Percentiles rank a stretch among this genome's conserved stretches.
Evolutionary conservation across 805 yeast species (phyloP).

Genomic region (Zygotorulaspora chibaensis): DNA sequence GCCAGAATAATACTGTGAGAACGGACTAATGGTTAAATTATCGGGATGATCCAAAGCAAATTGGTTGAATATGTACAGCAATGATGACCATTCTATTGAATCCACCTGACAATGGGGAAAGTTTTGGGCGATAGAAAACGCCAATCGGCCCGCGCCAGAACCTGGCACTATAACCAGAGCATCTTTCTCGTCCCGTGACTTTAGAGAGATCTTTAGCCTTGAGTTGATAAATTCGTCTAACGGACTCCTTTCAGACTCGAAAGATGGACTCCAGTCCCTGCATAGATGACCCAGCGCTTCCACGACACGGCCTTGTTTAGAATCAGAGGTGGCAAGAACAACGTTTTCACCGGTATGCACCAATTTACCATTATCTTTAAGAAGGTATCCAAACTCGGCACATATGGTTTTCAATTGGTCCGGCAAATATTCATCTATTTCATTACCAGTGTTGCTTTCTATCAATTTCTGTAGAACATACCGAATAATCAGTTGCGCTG

Average conservation of each 20-base stretch:
- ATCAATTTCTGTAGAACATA: slow-evolving; percentile 34
- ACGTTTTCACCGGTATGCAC: slow-evolving; percentile 1
- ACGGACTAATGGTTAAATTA: slow-evolving; percentile 41
- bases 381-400: slow-evolving; percentile 32
- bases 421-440: slow-evolving; percentile 32
- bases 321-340: slow-evolving; percentile 14
- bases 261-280: slow-evolving; percentile 67
- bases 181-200: slow-evolving; percentile 24
- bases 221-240: slow-evolving; percentile 47
- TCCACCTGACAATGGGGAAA: slow-evolving; percentile 50
- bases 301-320: slow-evolving; percentile 44
- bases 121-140: slow-evolving; percentile 50
- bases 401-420: slow-evolving; percentile 41
- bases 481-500: slow-evolving; percentile 45
- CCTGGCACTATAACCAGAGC: slow-evolving; percentile 77
- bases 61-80: slow-evolving; percentile 69
- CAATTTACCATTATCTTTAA: slow-evolving; percentile 15
- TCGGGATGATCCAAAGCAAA: slow-evolving; percentile 42
- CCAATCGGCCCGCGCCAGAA: slow-evolving; percentile 76
- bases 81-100: slow-evolving; percentile 69
- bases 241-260: slow-evolving; percentile 48
- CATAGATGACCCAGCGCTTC: slow-evolving; percentile 72
- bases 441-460: slow-evolving; percentile 6
- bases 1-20: slow-evolving; percentile 64
- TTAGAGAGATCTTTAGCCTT: slow-evolving; percentile 37